Evolutionary conservation across 208 protist genomes (phyloP), one percentile per base, ranked within the genome.

Genomic region (Leishmania aethiopica): DNA sequence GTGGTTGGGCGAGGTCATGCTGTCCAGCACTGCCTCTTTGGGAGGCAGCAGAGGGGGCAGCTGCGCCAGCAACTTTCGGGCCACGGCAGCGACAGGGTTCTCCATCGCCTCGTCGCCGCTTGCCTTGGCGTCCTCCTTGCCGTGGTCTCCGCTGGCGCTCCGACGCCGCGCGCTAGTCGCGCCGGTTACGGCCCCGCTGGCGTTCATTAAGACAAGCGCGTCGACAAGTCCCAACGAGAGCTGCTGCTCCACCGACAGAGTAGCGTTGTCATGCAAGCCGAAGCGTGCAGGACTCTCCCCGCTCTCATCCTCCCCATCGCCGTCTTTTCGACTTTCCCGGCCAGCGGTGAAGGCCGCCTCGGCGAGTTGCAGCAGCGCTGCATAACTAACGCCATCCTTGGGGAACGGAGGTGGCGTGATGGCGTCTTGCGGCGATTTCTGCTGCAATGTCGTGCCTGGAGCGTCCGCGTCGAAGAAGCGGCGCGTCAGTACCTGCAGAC

Each of bases 251-350:
- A 92, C 93, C 25, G 96, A 94, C 71, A 99, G 98, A 72, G 92
- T 93, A 15, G 98, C 98, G 91, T 99, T 99, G 66, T 81, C 91
- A 85, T 99, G 97, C 45, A 99, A 88, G 47, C 98, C 98, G 85
- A 99, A 99, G 19, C 91, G 78, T 47, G 91, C 92, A 25, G 98
- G 98, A 32, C 86, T 88, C 70, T 97, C 96, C 74, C 45, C 60
- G 3, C 17, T 73, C 17, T 49, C 80, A n/a, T 79, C 62, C 28
- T 37, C 37, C 19, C 37, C 47, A 32, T 62, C 82, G 40, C 91
- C 86, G 32, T 92, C 82, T 13, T 53, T 60, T 19, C 70, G 25
- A 53, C 70, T 51, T 74, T 28, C 60, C 13, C 94, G 92, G 55
- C 96, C 84, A 64, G 83, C 74, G 3, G 79, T 49, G 62, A 98